Evolutionary conservation across 495 filamentous ascomycete genomes (phyloP).

Genomic region (Hypoxylon fuscum): DNA sequence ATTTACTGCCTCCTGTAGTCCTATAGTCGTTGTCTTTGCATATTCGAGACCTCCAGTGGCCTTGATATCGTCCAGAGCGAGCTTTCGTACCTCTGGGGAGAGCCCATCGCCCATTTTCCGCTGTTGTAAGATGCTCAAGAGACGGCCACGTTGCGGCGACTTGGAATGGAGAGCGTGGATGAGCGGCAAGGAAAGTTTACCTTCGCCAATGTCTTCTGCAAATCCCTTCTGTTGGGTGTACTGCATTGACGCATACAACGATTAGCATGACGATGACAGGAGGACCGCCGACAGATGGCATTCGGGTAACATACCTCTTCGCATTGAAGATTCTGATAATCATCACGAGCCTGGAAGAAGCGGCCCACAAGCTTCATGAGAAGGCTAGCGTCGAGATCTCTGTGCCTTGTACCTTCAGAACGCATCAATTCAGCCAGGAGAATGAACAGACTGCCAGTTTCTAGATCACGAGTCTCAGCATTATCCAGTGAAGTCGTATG

Average conservation of each 20-base stretch:
- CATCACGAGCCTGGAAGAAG: constrained; percentile 52
- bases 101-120: neutral
- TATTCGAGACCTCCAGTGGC: neutral
- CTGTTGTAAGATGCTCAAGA: neutral
- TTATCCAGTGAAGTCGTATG: neutral
- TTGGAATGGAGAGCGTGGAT: constrained; percentile 11
- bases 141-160: neutral
- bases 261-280: neutral
- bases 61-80: neutral
- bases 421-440: constrained; percentile 45
- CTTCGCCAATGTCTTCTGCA: constrained; percentile 16
- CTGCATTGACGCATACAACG: constrained; percentile 2
- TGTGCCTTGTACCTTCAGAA: constrained; percentile 14
- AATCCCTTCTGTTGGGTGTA: constrained; percentile 16
- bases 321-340: constrained; percentile 48
- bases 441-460: constrained; percentile 52
- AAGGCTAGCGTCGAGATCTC: constrained; percentile 27
- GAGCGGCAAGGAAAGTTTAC: constrained; percentile 14
- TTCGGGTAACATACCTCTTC: neutral
- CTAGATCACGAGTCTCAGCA: neutral
- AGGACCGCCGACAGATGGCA: neutral
- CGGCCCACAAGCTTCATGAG: constrained; percentile 42
- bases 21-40: neutral
- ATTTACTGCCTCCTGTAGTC: neutral
- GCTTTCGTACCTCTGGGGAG: constrained; percentile 2